Evolutionary conservation across 1,284 basidiomycete species (phyloP).

Genomic region (Coniophora puteana): DNA sequence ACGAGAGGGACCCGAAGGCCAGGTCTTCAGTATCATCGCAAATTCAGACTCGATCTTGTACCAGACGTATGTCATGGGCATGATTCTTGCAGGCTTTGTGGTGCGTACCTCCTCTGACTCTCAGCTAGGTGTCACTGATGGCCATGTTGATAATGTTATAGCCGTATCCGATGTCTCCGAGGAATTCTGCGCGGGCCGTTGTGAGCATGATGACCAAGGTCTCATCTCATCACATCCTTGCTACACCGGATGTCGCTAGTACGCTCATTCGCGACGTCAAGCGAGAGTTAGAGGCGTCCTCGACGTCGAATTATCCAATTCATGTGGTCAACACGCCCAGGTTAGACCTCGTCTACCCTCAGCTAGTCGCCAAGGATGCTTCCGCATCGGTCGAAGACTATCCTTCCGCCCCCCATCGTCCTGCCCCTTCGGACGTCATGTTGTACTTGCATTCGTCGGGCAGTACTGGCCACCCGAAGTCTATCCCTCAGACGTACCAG

Average conservation of each 20-base stretch:
- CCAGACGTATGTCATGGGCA: slow-evolving; percentile 25
- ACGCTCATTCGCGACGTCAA: slow-evolving; percentile 22
- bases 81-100: slow-evolving; percentile 26
- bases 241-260: slow-evolving; percentile 22
- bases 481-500: slow-evolving; percentile 20
- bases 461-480: slow-evolving; percentile 26
- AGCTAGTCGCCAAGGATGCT: slow-evolving; percentile 22
- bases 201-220: slow-evolving; percentile 28
- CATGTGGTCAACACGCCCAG: slow-evolving; percentile 28
- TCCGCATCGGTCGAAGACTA: slow-evolving; percentile 21
- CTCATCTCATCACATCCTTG: slow-evolving; percentile 26
- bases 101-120: no score
- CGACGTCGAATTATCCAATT: slow-evolving; percentile 15
- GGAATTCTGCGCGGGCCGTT: slow-evolving; percentile 32
- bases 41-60: slow-evolving; percentile 29
- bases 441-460: slow-evolving; percentile 25
- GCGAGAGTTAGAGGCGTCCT: slow-evolving; percentile 12
- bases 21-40: slow-evolving; percentile 25
- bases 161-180: slow-evolving; percentile 33
- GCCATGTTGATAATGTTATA: slow-evolving; percentile 6
- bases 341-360: slow-evolving; percentile 26
- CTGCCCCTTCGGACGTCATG: slow-evolving; percentile 3
- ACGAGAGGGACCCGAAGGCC: slow-evolving; percentile 12
- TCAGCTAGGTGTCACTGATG: no score
- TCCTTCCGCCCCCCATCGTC: slow-evolving; percentile 12